Evolutionary conservation across 768 basidiomycete genomes (phyloP), one percentile per base, ranked within the genome.

Genomic region (Russula emetica): DNA sequence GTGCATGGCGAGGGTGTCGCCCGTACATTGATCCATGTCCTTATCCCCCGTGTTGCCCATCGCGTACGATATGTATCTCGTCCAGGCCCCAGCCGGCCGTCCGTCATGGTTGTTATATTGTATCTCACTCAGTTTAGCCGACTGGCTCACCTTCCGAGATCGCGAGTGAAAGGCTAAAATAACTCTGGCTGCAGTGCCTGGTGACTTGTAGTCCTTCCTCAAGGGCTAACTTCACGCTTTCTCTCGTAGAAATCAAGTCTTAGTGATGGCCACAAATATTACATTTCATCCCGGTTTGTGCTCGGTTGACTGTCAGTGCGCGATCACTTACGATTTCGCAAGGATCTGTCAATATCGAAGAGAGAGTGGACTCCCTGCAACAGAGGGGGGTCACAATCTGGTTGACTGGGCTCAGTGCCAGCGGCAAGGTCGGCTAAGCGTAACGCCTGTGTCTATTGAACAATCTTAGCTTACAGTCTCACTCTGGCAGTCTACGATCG

Each of bases 321-420:
- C 58, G 26, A 52, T 52, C 47, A 3, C 63, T 65, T n/a, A 65
- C 40, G 24, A 44, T 52, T 20, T 52, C 14, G 7, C 14, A 18
- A 65, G 64, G 60, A 28, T 65, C 66, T n/a, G 66, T 56, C 50
- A 32, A 65, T 9, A 42, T n/a, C 24, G n/a, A 57, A 7, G 66
- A 67, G 47, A 60, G 66, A 20, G 59, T 49, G 3, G n/a, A 44
- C 20, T 55, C 60, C 28, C 42, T 67, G 36, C 47, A 45, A 28
- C 63, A 56, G 42, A 65, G 10, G 18, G 58, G 59, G 18, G 61
- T 56, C 30, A 66, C 55, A 11, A 66, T 66, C 73, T 99, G 97
- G 97, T 76, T 99, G 63, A 99, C 97, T 8, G 97, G 97, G 7
- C 83, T 98, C 20, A 94, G 92, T 71, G 95, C 90, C 8, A 94